phyloP scores from a whole-genome alignment of 306 rosid genomes.

The Senna siamea region DNA sequence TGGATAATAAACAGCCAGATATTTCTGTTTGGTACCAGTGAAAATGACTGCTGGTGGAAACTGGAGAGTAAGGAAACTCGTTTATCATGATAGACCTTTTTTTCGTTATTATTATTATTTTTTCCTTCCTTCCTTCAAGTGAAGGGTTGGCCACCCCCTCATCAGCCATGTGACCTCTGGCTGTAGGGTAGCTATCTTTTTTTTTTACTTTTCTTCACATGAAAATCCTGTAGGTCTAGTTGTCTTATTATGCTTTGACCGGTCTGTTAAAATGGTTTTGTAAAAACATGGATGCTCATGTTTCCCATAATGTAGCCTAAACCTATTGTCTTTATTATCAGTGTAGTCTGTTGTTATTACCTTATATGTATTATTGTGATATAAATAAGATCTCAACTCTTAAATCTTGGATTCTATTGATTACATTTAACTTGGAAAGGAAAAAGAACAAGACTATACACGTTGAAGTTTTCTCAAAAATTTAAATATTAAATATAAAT shows the following conservation, averaged over 20 bases:
- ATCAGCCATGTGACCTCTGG: slow-evolving; percentile 39
- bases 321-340: background rate
- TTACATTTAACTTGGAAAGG: too few relatives aligned
- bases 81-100: background rate
- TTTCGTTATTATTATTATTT: background rate
- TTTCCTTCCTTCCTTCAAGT: slow-evolving; percentile 4
- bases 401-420: background rate
- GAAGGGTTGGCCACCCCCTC: background rate
- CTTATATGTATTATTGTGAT: slow-evolving; percentile 42
- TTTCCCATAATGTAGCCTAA: slow-evolving; percentile 34
- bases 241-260: slow-evolving; percentile 37
- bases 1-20: slow-evolving; percentile 60
- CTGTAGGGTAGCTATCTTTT: slow-evolving; percentile 17
- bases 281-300: slow-evolving; percentile 42
- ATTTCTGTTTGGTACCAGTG: slow-evolving; percentile 59
- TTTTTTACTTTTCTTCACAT: slow-evolving; percentile 38
- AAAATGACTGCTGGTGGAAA: slow-evolving; percentile 14
- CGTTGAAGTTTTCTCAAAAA: too few relatives aligned
- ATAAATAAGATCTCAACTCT: slow-evolving; percentile 47
- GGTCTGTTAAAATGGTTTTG: slow-evolving; percentile 39
- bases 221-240: too few relatives aligned
- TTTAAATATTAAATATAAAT: too few relatives aligned
- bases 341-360: slow-evolving; percentile 13
- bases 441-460: too few relatives aligned
- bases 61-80: background rate